Evolutionary conservation across 148 eudicot species (phyloP).

Genomic region (Arctostaphylos glauca): DNA sequence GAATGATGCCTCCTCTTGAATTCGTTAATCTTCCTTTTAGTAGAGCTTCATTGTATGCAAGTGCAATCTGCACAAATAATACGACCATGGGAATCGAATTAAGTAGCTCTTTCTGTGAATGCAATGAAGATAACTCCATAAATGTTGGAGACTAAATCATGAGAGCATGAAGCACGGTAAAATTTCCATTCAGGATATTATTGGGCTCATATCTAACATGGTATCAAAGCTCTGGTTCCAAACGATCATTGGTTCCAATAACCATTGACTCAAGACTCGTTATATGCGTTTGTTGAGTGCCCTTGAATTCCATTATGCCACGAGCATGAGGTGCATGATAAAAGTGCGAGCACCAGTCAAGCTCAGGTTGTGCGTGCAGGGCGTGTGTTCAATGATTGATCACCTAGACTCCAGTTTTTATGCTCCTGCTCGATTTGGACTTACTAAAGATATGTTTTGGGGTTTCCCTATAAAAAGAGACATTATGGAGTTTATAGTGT

Average conservation of each 20-base stretch:
- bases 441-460: too few species aligned
- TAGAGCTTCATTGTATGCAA: slow-evolving; percentile 80
- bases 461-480: too few species aligned
- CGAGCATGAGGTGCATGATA: too few species aligned
- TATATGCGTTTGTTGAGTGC: neutral
- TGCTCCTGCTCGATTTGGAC: too few species aligned
- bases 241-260: neutral
- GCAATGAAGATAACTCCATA: neutral
- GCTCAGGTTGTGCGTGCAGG: too few species aligned
- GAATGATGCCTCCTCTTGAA: slow-evolving; percentile 66
- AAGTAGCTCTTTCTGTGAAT: slow-evolving; percentile 1
- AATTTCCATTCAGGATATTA: neutral
- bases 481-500: too few species aligned
- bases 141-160: neutral
- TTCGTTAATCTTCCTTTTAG: slow-evolving; percentile 48
- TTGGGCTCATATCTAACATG: neutral
- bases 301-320: too few species aligned
- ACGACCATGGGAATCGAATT: neutral
- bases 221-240: slow-evolving; percentile 1
- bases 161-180: neutral
- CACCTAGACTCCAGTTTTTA: too few species aligned
- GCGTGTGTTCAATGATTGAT: too few species aligned
- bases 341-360: too few species aligned
- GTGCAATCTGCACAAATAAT: slow-evolving; percentile 60
- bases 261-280: neutral